A percentile compares a stretch with the other conserved stretches of the same genome.
These are phyloP conservation scores for Kwoniella dejecticola DNA, from an alignment of 768 basidiomycete genomes.

Conservation along the genomic window DNA sequence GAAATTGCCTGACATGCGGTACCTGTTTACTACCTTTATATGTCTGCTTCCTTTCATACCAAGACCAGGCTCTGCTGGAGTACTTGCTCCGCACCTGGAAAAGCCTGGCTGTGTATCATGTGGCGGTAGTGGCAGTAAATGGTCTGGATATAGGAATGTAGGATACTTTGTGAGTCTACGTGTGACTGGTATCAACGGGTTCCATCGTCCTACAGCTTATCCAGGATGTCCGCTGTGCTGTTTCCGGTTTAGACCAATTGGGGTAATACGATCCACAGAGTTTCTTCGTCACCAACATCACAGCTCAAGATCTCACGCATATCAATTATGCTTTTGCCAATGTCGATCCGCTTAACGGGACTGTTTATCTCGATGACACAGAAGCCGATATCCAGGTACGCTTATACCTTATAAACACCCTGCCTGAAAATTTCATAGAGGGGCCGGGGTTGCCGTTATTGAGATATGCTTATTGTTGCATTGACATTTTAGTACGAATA, in stretches of 20 bases:
- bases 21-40: too few relatives aligned
- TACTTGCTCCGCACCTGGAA: too few relatives aligned
- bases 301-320: conserved; percentile 83
- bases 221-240: too few relatives aligned
- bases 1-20: too few relatives aligned
- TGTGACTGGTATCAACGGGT: too few relatives aligned
- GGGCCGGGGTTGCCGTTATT: too few relatives aligned
- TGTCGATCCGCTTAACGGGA: conserved; percentile 75
- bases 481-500: conserved; percentile 67
- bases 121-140: not conserved
- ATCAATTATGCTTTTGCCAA: conserved; percentile 93
- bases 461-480: not conserved
- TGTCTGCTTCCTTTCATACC: too few relatives aligned
- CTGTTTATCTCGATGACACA: conserved; percentile 79
- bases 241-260: conserved; percentile 11
- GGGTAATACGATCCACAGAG: conserved; percentile 14
- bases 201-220: too few relatives aligned
- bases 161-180: conserved; percentile 22
- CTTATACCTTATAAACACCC: not conserved
- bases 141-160: conserved; percentile 17
- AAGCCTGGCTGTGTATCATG: too few relatives aligned
- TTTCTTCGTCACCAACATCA: conserved; percentile 61
- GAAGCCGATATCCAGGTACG: conserved; percentile 82
- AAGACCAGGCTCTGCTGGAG: too few relatives aligned
- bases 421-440: not conserved